Evolutionary conservation across 805 yeast genomes (phyloP), one percentile per base, ranked within the genome.

Genomic region (Wickerhamiella vanderwaltii): DNA sequence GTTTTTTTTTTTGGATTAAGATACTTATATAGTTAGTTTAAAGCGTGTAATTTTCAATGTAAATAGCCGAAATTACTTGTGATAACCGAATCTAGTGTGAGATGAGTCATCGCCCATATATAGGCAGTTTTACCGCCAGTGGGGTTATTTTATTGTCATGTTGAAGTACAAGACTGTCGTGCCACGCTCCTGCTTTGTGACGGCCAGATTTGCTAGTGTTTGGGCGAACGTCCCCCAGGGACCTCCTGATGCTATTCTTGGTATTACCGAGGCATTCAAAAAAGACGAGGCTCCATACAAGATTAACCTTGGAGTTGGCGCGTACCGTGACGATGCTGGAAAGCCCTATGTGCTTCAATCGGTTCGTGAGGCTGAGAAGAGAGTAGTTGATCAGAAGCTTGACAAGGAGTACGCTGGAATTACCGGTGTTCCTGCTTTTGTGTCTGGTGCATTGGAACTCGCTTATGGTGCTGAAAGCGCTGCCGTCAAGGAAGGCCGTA

Each of bases 341-440:
- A 74, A 77, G 59, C 96, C 97, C 39, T 85, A 83, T 73, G 79
- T 88, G 45, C 69, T 87, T 51, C 86, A 91, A 13, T 66, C 82
- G 26, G 84, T 84, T 46, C 67, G 68, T 52, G 65, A 67, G 52
- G 91, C 88, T 35, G 88, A 78, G 58, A 53, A 62, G 39, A 59
- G 64, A 16, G 61, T 78, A 43, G 59, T 66, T 44, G 68, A 59
- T 48, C 54, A 65, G 48, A 70, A 67, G 53, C 67, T 67, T 45
- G 79, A 83, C 65, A 82, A 84, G 67, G 95, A 84, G 64, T 84
- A 84, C 61, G 79, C 87, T 26, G 85, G 86, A 7, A 91, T 91
- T 57, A 73, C 73, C 40, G 98, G 98, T 18, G 69, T 80, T 35
- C 72, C 77, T 47, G 65, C 64, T 32, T 88, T 73, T 67, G 79